Percentiles rank a stretch among this genome's conserved stretches.
Evolutionary conservation across 2,329 filamentous ascomycete genomes (phyloP).

Genomic region (Neopestalotiopsis rosae): DNA sequence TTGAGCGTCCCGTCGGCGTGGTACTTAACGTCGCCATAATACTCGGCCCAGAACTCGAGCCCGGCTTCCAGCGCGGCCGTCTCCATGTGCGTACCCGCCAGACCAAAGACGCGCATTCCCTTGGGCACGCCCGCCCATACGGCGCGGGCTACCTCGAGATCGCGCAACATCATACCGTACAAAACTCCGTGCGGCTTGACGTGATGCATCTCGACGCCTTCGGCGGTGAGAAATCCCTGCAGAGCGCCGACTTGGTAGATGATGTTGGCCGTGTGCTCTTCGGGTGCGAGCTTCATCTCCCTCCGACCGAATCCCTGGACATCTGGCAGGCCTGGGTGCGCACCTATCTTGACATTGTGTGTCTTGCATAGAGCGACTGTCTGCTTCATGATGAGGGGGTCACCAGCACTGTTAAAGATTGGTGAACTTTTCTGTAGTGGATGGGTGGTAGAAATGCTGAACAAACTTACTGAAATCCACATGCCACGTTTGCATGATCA

Average conservation of each 20-base stretch:
- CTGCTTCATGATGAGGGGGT: constrained; percentile 59
- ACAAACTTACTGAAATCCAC: constrained; percentile 53
- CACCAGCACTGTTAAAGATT: constrained; percentile 37
- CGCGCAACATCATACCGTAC: constrained; percentile 35
- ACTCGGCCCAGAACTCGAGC: constrained; percentile 33
- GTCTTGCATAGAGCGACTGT: constrained; percentile 11
- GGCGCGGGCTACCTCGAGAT: constrained; percentile 29
- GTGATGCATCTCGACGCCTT: constrained; percentile 14
- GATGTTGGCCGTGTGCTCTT: constrained; percentile 17
- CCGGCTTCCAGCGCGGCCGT: constrained; percentile 28
- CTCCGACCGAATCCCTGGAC: constrained; percentile 16
- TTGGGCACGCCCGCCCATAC: constrained; percentile 31
- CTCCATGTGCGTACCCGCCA: constrained; percentile 34
- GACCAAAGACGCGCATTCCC: constrained; percentile 31
- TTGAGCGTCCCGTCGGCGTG: constrained; percentile 28
- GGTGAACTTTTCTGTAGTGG: background rate
- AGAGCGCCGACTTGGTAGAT: constrained; percentile 19
- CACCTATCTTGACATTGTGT: constrained; percentile 15
- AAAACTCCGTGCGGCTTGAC: constrained; percentile 28
- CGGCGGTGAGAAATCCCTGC: constrained; percentile 4
- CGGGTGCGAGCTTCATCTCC: constrained; percentile 16
- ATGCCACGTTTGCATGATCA: constrained; percentile 65
- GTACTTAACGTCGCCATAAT: constrained; percentile 36
- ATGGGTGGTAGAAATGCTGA: too few species aligned
- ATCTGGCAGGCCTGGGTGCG: constrained; percentile 16